Base-by-base conservation (phyloP, 2,329 filamentous ascomycete species). In the Periconia sp. region DNA sequence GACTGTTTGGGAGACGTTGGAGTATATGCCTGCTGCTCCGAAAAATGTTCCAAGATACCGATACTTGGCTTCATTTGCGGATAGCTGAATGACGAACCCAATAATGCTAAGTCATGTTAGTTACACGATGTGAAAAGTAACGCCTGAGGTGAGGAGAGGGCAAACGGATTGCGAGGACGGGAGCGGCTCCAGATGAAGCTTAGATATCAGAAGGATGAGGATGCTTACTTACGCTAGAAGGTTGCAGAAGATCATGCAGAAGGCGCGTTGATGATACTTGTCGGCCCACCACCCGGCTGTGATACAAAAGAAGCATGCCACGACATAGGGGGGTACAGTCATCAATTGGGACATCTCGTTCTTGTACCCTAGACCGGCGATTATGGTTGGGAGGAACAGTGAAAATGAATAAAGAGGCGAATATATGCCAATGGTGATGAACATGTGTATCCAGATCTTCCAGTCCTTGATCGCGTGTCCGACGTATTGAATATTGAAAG, bases 291-390 rank as follows among this genome's bases (percentile, higher is more conserved):
- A 54, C 10, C 49, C 52, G 12, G 30, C 50, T 5, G 45, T 36
- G 29, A 59, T 54, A 29, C 56, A 59, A 34, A 59, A 54, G 25
- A 54, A 21, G 31, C 54, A 59, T 11, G 55, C 59, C 16, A 61
- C 51, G n/a, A 84, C 77, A 61, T 85, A 87, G 2, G 83, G 83
- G 1, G 85, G 85, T 0, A 79, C 79, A 0, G 83, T 86, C 39
- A 88, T 73, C 11, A 87, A 77, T 4, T 87, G 77, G 0, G 85
- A 82, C 18, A 75, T 69, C 35, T 85, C 81, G n/a, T 75, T 71
- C 48, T 65, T 73, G 63, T 84, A 86, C 12, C 80, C 77, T n/a
- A 58, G 75, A 2, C 83, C 85, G 45, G 76, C 71, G 34, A 89
- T 85, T 41, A 90, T 84, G 0, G 85, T 86, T 3, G 69, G 71